Conservation (phyloP, 768 basidiomycete species). For the Daedaleopsis sinensis region DNA sequence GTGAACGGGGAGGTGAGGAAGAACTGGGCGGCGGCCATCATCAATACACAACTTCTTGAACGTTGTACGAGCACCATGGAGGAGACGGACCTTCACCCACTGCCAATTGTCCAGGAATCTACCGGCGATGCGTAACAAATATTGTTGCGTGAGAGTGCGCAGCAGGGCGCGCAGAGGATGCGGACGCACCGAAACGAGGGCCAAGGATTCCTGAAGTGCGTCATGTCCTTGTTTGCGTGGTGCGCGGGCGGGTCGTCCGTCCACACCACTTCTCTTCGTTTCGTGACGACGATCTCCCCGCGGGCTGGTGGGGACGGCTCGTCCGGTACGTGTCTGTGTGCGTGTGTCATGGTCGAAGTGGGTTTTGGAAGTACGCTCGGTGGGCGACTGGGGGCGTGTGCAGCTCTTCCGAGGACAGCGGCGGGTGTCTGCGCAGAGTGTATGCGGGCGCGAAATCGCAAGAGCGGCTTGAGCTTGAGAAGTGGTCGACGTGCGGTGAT, state of each 20-base stretch:
- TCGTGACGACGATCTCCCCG: background rate
- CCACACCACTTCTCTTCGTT: slow-evolving; percentile 8
- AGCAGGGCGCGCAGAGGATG: background rate
- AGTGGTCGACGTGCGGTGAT: no score
- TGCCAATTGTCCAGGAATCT: background rate
- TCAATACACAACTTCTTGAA: no score
- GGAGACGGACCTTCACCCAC: background rate
- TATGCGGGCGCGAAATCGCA: no score
- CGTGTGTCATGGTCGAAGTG: no score
- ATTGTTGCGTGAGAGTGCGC: background rate
- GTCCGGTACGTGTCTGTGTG: no score
- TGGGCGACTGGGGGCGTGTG: no score
- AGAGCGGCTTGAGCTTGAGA: no score
- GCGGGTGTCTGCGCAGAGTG: no score
- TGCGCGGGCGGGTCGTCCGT: slow-evolving; percentile 20
- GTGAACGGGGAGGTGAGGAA: background rate
- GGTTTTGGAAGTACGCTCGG: no score
- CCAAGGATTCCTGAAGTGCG: slow-evolving; percentile 25
- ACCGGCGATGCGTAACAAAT: background rate
- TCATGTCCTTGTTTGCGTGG: slow-evolving; percentile 14
- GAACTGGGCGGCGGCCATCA: background rate
- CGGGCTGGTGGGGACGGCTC: background rate
- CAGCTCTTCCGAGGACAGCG: no score
- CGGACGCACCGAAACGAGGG: slow-evolving; percentile 23
- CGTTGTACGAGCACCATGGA: no score